A percentile compares a stretch with the other conserved stretches of the same genome.
These are phyloP conservation scores for Lyophyllum atratum DNA, from an alignment of 768 basidiomycete species.

Conservation along the genomic window DNA sequence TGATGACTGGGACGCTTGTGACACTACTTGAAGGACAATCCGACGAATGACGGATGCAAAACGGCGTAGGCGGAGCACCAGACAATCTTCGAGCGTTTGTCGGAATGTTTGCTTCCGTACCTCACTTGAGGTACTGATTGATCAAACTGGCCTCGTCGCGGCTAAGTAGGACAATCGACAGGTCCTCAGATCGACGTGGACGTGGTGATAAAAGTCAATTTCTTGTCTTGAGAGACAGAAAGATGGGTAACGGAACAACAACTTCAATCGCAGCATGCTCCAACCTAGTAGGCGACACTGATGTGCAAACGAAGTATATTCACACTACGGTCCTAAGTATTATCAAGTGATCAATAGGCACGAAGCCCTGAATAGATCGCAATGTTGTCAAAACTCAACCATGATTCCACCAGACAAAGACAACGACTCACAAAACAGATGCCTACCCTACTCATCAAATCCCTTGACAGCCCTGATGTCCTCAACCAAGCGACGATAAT, in stretches of 20 bases:
- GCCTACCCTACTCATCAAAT: slow-evolving; percentile 5
- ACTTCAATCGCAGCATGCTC: not conserved
- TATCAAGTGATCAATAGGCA: not conserved
- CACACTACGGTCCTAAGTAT: not conserved
- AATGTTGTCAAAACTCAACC: not conserved
- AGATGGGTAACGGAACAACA: not conserved
- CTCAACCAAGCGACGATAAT: slow-evolving; percentile 81
- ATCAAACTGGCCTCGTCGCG: not conserved
- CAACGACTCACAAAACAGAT: not conserved
- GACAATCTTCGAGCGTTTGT: not conserved
- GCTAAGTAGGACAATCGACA: not conserved
- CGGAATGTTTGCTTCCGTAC: not conserved
- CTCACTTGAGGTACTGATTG: not conserved
- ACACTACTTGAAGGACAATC: not conserved
- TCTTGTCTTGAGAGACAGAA: not conserved
- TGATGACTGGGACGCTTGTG: not conserved
- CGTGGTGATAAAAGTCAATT: not conserved
- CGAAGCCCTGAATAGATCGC: not conserved
- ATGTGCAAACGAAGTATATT: not conserved
- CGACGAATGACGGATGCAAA: not conserved
- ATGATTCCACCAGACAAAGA: not conserved
- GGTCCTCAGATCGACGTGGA: not conserved
- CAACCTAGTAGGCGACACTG: not conserved
- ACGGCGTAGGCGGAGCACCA: not conserved
- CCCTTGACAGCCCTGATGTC: slow-evolving; percentile 38